phyloP scores from a whole-genome alignment of 2,329 filamentous ascomycete genomes.

The Ascochyta viciae-villosae region DNA sequence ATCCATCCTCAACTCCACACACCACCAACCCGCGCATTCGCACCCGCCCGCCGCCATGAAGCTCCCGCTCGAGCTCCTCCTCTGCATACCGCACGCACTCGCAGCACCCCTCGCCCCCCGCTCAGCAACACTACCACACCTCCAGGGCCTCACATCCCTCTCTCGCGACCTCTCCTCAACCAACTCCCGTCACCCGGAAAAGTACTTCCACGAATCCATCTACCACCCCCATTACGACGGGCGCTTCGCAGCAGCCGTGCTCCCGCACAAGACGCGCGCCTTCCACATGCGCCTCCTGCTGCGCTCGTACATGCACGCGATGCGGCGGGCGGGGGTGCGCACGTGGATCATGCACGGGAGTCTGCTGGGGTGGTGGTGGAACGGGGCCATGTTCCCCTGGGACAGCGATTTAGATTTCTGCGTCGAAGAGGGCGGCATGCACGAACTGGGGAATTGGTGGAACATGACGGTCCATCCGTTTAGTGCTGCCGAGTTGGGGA shows the following conservation, averaged over 20 bases:
- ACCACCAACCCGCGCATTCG: not conserved
- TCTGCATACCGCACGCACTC: not conserved
- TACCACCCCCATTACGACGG: conserved; percentile 66
- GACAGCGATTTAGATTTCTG: conserved; percentile 68
- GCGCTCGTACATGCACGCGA: conserved; percentile 63
- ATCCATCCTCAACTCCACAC: too few species aligned
- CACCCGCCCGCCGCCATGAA: not conserved
- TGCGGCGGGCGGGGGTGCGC: conserved; percentile 63
- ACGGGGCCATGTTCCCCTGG: conserved; percentile 67
- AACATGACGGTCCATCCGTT: conserved; percentile 66
- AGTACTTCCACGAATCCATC: conserved; percentile 49
- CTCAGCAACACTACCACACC: conserved; percentile 9
- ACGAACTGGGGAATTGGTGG: conserved; percentile 65
- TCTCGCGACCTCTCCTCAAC: conserved; percentile 27
- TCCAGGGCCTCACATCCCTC: conserved; percentile 15
- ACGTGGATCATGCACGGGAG: conserved; percentile 71
- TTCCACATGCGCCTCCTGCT: conserved; percentile 60
- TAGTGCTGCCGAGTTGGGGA: conserved; percentile 20
- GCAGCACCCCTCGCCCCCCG: not conserved
- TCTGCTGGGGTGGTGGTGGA: conserved; percentile 70
- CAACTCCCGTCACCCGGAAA: conserved; percentile 19
- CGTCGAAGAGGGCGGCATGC: conserved; percentile 61
- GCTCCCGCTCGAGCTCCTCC: conserved; percentile 9
- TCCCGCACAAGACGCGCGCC: conserved; percentile 57
- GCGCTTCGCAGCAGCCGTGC: conserved; percentile 57